Conservation (phyloP, 2,329 filamentous ascomycete genomes). For the Exserohilum rostratum region DNA sequence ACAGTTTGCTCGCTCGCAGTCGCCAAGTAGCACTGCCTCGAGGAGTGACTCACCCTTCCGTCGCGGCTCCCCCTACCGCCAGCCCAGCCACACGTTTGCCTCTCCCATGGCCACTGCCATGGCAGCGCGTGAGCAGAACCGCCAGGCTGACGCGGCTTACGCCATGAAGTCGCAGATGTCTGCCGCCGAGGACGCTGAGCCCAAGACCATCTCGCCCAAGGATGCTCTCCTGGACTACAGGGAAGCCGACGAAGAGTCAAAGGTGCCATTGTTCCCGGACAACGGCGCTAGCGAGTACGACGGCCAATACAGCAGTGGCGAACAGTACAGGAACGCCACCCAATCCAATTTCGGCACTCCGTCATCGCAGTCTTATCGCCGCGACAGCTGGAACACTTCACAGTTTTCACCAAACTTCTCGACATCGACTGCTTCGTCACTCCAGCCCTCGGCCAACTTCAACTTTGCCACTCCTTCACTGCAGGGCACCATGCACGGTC, state of each 20-base stretch:
- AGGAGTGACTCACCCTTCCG: slow-evolving; percentile 83
- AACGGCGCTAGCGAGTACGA: slow-evolving; percentile 61
- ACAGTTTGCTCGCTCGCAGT: slow-evolving; percentile 69
- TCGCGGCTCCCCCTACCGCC: slow-evolving; percentile 62
- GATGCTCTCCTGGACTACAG: slow-evolving; percentile 87
- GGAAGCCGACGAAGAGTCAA: slow-evolving; percentile 72
- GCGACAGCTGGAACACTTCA: slow-evolving; percentile 44
- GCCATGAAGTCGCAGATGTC: slow-evolving; percentile 50
- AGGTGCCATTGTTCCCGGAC: slow-evolving; percentile 75
- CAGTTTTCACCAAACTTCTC: slow-evolving; percentile 45
- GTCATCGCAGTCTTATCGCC: slow-evolving; percentile 41
- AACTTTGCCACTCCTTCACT: slow-evolving; percentile 55
- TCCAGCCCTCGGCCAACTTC: slow-evolving; percentile 48
- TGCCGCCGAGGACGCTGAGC: slow-evolving; percentile 51
- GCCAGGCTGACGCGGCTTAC: slow-evolving; percentile 62
- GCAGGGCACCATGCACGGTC: slow-evolving; percentile 37
- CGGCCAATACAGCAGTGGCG: slow-evolving; percentile 51
- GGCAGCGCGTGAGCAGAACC: slow-evolving; percentile 67
- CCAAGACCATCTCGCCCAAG: slow-evolving; percentile 91
- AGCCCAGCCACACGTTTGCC: slow-evolving; percentile 51
- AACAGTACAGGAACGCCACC: slow-evolving; percentile 47
- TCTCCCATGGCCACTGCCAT: slow-evolving; percentile 59
- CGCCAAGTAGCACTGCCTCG: slow-evolving; percentile 58
- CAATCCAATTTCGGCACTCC: slow-evolving; percentile 46
- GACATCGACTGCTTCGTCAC: slow-evolving; percentile 36